These are phyloP conservation scores for Pyrrhoderma lamaoense DNA, from an alignment of 1,284 basidiomycete species.

Conservation along the genomic window DNA sequence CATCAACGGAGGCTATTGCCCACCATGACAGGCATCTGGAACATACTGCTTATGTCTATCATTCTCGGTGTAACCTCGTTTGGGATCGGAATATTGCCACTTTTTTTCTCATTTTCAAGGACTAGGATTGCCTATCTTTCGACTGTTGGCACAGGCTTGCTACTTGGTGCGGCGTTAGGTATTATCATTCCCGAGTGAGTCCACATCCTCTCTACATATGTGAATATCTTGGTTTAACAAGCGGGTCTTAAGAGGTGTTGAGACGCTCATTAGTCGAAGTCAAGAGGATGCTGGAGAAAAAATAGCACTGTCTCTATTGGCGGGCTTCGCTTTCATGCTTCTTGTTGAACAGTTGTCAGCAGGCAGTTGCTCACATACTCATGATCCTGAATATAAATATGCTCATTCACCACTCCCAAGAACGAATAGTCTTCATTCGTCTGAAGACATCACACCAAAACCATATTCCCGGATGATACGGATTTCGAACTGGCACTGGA, in stretches of 20 bases:
- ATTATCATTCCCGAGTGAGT: constrained; percentile 89
- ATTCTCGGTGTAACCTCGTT: constrained; percentile 72
- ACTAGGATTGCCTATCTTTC: constrained; percentile 53
- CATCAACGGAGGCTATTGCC: neutral
- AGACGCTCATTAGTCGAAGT: constrained; percentile 40
- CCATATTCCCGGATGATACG: neutral
- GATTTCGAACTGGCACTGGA: constrained; percentile 45
- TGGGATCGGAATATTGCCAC: constrained; percentile 63
- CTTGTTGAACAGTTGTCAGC: constrained; percentile 58
- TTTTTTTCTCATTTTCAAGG: constrained; percentile 69
- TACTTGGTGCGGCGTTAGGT: constrained; percentile 83
- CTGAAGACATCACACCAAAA: constrained; percentile 19
- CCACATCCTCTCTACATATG: constrained; percentile 3
- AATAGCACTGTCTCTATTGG: constrained; percentile 68
- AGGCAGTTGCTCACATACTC: constrained; percentile 36
- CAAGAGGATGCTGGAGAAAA: constrained; percentile 38
- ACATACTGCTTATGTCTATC: constrained; percentile 53
- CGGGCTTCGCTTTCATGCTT: constrained; percentile 84
- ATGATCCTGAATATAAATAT: constrained; percentile 20
- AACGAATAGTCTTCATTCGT: constrained; percentile 7
- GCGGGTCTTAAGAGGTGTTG: constrained; percentile 46
- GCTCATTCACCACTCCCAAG: constrained; percentile 5
- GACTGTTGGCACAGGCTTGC: constrained; percentile 72
- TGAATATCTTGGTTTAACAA: neutral
- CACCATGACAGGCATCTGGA: constrained; percentile 27